phyloP scores from a whole-genome alignment of 257 asterid species.

The Solanum verrucosum region DNA sequence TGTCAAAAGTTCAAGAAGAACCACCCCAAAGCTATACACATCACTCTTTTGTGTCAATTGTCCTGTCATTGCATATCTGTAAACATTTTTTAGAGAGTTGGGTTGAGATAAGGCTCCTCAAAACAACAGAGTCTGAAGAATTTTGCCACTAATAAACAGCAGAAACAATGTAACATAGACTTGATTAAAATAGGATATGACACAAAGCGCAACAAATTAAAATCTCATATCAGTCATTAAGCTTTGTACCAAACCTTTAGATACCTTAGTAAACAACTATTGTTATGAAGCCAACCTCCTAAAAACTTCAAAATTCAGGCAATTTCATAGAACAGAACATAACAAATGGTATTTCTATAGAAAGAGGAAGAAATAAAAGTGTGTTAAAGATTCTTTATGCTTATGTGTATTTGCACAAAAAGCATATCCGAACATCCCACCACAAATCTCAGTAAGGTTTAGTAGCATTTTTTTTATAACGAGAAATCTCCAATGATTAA shows the following conservation, averaged over 20 bases:
- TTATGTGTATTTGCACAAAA: not conserved
- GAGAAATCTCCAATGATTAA: not conserved
- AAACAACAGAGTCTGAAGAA: not conserved
- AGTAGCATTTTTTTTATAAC: not conserved
- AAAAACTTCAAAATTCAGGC: not conserved
- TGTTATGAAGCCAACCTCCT: not conserved
- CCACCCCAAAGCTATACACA: conserved; percentile 32
- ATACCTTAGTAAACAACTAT: not conserved
- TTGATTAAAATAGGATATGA: not conserved
- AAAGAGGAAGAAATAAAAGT: not conserved
- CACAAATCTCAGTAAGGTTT: not conserved
- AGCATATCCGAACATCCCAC: not conserved
- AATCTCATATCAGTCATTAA: not conserved
- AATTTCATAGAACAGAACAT: not conserved
- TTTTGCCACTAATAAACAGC: not conserved
- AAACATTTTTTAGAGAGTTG: not conserved
- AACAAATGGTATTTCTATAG: not conserved
- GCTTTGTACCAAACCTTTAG: not conserved
- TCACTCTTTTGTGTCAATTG: conserved; percentile 16
- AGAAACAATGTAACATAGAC: not conserved
- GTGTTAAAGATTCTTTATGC: not conserved
- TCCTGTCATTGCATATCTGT: conserved; percentile 15
- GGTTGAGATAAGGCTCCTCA: not conserved
- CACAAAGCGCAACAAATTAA: not conserved
- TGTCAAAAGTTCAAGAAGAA: conserved; percentile 27